A percentile compares a stretch with the other conserved stretches of the same genome.
These are phyloP conservation scores for Aegilops speltoides DNA, from an alignment of 176 grass and related monocot genomes.

Conservation along the genomic window DNA sequence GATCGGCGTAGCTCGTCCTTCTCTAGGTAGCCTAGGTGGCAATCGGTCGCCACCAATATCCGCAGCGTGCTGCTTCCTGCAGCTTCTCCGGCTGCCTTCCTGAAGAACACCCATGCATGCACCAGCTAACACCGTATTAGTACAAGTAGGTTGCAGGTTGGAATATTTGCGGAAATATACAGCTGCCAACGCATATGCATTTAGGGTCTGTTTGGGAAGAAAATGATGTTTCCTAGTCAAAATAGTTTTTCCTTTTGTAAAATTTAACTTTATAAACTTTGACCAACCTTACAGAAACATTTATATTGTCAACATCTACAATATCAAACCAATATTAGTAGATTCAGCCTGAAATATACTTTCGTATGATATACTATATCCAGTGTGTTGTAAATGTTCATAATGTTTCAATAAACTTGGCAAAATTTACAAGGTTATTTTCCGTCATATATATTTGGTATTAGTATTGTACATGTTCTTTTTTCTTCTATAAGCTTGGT, in stretches of 20 bases:
- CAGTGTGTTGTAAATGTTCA: too few relatives aligned
- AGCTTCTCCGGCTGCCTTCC: neutral
- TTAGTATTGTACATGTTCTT: too few relatives aligned
- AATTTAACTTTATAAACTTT: too few relatives aligned
- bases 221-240: neutral
- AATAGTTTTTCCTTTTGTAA: neutral
- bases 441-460: too few relatives aligned
- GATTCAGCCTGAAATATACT: too few relatives aligned
- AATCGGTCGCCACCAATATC: slow-evolving; percentile 66
- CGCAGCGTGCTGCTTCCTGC: slow-evolving; percentile 36
- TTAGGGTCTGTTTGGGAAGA: neutral
- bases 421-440: too few relatives aligned
- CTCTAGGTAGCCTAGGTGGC: slow-evolving; percentile 86
- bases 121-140: neutral
- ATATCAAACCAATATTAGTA: too few relatives aligned
- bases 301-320: too few relatives aligned
- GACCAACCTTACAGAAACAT: too few relatives aligned
- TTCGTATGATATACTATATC: too few relatives aligned
- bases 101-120: neutral
- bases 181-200: neutral
- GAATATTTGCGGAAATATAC: neutral
- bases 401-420: too few relatives aligned
- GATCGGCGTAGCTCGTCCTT: slow-evolving; percentile 79
- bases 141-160: neutral
- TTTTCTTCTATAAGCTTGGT: too few relatives aligned